phyloP scores from a whole-genome alignment of 345 rosid species.

The Abelmoschus esculentus region DNA sequence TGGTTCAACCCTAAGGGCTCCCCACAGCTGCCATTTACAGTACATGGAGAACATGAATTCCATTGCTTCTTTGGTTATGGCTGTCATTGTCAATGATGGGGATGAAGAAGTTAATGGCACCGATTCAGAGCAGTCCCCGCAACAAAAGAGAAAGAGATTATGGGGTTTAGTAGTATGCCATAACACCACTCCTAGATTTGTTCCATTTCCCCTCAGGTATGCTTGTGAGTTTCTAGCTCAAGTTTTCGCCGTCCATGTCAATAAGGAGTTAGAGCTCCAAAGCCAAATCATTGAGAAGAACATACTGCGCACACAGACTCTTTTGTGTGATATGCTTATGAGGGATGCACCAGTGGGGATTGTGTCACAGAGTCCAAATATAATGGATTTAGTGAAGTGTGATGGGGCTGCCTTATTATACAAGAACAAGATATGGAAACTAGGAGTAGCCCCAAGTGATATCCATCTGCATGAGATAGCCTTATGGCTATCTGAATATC shows the following conservation, averaged over 20 bases:
- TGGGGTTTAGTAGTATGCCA: conserved; percentile 98
- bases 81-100: conserved; percentile 80
- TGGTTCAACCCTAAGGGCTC: conserved; percentile 93
- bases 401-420: conserved; percentile 89
- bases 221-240: conserved; percentile 96
- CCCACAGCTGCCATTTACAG: conserved; percentile 84
- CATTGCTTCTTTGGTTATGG: conserved; percentile 93
- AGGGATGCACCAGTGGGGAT: conserved; percentile 91
- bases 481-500: conserved; percentile 66
- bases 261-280: conserved; percentile 78
- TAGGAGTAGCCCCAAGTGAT: conserved; percentile 73
- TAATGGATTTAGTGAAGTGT: conserved; percentile 89
- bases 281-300: conserved; percentile 82
- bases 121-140: conserved; percentile 45
- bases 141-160: conserved; percentile 71
- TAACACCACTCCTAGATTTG: conserved; percentile 75
- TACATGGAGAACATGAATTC: conserved; percentile 95
- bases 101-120: conserved; percentile 48
- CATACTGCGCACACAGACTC: conserved; percentile 83
- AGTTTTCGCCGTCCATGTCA: conserved; percentile 90
- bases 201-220: conserved; percentile 93
- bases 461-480: conserved; percentile 61
- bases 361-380: conserved; percentile 74
- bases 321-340: conserved; percentile 92
- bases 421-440: conserved; percentile 56